These are phyloP conservation scores for Phytopythium mirpurense DNA, from an alignment of 352 stramenopile genomes.

Conservation along the genomic window DNA sequence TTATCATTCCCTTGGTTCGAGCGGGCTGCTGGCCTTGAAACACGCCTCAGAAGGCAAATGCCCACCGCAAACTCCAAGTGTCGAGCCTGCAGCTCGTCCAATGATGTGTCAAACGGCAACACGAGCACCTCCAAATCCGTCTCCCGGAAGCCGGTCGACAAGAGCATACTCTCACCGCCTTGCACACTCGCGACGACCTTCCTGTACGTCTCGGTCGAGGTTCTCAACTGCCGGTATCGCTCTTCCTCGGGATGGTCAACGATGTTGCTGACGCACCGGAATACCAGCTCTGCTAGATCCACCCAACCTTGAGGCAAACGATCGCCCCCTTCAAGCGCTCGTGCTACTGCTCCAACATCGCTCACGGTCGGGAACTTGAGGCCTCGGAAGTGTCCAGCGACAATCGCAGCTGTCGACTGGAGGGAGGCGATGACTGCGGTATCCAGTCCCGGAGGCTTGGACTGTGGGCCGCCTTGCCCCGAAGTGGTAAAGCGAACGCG, in stretches of 20 bases:
- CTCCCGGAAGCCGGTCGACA: constrained; percentile 51
- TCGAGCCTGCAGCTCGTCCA: constrained; percentile 25
- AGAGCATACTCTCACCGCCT: constrained; percentile 36
- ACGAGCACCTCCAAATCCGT: constrained; percentile 31
- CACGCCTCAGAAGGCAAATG: neutral
- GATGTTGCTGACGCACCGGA: constrained; percentile 52
- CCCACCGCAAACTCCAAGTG: constrained; percentile 46
- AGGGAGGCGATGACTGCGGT: constrained; percentile 21
- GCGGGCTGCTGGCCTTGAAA: neutral
- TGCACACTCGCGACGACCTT: constrained; percentile 25
- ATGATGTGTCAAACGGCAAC: constrained; percentile 20
- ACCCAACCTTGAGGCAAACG: constrained; percentile 19
- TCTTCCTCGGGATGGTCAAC: constrained; percentile 34
- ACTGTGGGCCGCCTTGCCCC: neutral
- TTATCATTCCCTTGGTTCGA: neutral
- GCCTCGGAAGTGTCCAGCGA: constrained; percentile 38
- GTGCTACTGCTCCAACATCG: constrained; percentile 46
- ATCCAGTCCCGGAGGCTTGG: constrained; percentile 18
- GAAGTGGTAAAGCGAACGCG: constrained; percentile 42
- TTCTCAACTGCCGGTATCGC: constrained; percentile 49
- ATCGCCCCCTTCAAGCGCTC: constrained; percentile 19
- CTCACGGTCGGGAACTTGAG: constrained; percentile 35
- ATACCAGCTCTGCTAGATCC: constrained; percentile 31
- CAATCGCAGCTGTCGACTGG: constrained; percentile 31
- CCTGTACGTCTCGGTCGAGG: constrained; percentile 39